Percentiles rank a stretch among this genome's conserved stretches.
phyloP scores from a whole-genome alignment of 2,329 filamentous ascomycete species.

The Fusarium buharicum region DNA sequence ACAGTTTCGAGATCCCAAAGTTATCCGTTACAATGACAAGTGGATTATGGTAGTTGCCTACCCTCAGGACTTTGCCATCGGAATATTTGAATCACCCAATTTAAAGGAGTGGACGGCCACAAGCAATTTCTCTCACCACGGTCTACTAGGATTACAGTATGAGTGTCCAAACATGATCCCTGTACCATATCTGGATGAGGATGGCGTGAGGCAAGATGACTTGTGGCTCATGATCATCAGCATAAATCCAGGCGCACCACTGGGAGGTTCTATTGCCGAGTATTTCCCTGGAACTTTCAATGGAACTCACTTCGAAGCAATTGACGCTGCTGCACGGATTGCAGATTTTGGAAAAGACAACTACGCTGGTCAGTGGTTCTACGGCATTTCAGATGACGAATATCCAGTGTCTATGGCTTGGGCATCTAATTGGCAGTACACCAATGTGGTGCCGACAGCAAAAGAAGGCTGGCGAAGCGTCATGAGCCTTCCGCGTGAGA shows the following conservation, averaged over 20 bases:
- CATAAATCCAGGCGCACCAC: conserved; percentile 67
- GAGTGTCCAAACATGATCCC: conserved; percentile 72
- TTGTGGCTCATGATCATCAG: conserved; percentile 60
- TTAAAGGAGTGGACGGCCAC: conserved; percentile 64
- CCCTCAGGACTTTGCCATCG: conserved; percentile 62
- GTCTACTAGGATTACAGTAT: conserved; percentile 65
- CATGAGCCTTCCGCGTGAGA: conserved; percentile 56
- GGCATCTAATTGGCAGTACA: conserved; percentile 53
- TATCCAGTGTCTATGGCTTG: conserved; percentile 50
- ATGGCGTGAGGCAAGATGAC: conserved; percentile 43
- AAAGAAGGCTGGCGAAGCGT: conserved; percentile 48
- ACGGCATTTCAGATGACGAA: conserved; percentile 38
- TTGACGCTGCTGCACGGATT: conserved; percentile 45
- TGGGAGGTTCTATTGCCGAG: conserved; percentile 64
- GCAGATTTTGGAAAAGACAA: conserved; percentile 53
- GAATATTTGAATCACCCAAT: conserved; percentile 70
- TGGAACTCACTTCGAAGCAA: conserved; percentile 67
- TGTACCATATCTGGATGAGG: conserved; percentile 58
- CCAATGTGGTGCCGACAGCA: conserved; percentile 46
- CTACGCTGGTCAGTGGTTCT: conserved; percentile 52
- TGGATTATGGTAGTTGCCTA: conserved; percentile 70
- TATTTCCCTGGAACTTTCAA: conserved; percentile 71
- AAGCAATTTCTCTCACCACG: conserved; percentile 65
- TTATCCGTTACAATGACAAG: conserved; percentile 65
- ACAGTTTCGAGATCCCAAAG: conserved; percentile 74